Evolutionary conservation across 352 stramenopile species (phyloP).

Genomic region (Globisporangium nunn): DNA sequence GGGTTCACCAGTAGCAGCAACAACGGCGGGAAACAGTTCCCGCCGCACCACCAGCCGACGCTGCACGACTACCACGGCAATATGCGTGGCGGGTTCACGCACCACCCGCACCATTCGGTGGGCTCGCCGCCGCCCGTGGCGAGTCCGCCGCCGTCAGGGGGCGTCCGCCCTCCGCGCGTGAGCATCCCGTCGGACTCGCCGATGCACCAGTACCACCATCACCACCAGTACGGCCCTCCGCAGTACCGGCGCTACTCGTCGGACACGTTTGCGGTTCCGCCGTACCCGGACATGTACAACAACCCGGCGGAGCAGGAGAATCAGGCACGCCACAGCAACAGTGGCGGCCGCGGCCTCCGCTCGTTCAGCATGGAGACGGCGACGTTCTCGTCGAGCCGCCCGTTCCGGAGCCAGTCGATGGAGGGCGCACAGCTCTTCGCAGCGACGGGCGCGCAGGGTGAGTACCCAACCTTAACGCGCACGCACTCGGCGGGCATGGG

Average conservation of each 20-base stretch:
- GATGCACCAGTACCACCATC: conserved; percentile 51
- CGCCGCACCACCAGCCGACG: conserved; percentile 29
- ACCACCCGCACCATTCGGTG: conserved; percentile 15
- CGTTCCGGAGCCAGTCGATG: conserved; percentile 69
- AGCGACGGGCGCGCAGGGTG: conserved; percentile 21
- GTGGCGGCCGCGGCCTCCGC: conserved; percentile 42
- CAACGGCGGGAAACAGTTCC: conserved; percentile 45
- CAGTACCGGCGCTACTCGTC: conserved; percentile 70
- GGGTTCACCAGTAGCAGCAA: conserved; percentile 14
- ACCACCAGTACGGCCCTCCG: conserved; percentile 23
- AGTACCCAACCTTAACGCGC: conserved; percentile 54
- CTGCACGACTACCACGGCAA: conserved; percentile 48
- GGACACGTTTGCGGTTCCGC: conserved; percentile 51
- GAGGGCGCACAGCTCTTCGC: conserved; percentile 62
- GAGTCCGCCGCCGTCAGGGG: conserved; percentile 21
- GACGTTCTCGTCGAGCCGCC: conserved; percentile 41
- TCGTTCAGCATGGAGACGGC: conserved; percentile 77
- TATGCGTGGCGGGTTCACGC: conserved; percentile 35
- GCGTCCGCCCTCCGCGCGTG: conserved; percentile 56
- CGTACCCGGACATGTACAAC: conserved; percentile 59
- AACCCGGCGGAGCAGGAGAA: conserved; percentile 39
- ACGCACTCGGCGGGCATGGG: conserved; percentile 50
- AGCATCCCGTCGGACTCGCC: conserved; percentile 59
- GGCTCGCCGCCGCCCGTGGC: conserved; percentile 27
- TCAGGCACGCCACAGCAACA: conserved; percentile 31